Percentiles rank a stretch among this genome's conserved stretches.
phyloP scores from a whole-genome alignment of 2,329 filamentous ascomycete species.

The Paraphaeosphaeria sporulosa region DNA sequence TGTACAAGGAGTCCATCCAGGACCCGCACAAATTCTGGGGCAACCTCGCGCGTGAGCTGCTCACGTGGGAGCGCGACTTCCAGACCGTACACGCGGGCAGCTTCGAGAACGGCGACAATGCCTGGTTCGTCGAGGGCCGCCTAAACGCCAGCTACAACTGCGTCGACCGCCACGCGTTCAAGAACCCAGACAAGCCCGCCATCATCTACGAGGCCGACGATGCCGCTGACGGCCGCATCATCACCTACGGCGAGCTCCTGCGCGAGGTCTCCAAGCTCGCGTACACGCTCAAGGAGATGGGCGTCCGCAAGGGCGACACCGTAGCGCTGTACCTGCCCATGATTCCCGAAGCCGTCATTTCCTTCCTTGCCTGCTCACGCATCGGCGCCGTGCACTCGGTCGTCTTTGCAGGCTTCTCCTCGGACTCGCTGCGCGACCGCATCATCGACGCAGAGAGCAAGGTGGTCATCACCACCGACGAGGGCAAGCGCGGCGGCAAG shows the following conservation, averaged over 20 bases:
- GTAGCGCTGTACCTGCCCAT: conserved; percentile 98
- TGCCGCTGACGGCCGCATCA: conserved; percentile 80
- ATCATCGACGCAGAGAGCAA: conserved; percentile 90
- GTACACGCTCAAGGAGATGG: conserved; percentile 91
- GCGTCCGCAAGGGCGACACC: conserved; percentile 95
- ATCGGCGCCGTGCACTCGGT: conserved; percentile 98
- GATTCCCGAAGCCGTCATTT: conserved; percentile 94
- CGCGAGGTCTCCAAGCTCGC: conserved; percentile 88
- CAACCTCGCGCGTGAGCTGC: conserved; percentile 81
- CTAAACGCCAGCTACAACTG: conserved; percentile 98
- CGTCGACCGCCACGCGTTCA: conserved; percentile 94
- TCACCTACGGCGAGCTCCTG: conserved; percentile 93
- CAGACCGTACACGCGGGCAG: conserved; percentile 83
- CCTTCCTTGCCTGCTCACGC: conserved; percentile 87
- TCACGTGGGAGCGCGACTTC: conserved; percentile 92
- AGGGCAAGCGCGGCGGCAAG: conserved; percentile 98
- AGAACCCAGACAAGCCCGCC: conserved; percentile 89
- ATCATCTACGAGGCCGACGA: conserved; percentile 99
- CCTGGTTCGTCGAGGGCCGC: conserved; percentile 94
- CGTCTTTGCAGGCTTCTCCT: conserved; percentile 96
- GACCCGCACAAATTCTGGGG: conserved; percentile 92
- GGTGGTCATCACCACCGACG: conserved; percentile 95
- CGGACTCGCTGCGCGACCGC: conserved; percentile 93
- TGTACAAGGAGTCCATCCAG: conserved; percentile 85
- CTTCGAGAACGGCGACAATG: conserved; percentile 79